These are phyloP conservation scores for Didymellaceae sp. DNA, from an alignment of 2,329 filamentous ascomycete species.

Conservation along the genomic window DNA sequence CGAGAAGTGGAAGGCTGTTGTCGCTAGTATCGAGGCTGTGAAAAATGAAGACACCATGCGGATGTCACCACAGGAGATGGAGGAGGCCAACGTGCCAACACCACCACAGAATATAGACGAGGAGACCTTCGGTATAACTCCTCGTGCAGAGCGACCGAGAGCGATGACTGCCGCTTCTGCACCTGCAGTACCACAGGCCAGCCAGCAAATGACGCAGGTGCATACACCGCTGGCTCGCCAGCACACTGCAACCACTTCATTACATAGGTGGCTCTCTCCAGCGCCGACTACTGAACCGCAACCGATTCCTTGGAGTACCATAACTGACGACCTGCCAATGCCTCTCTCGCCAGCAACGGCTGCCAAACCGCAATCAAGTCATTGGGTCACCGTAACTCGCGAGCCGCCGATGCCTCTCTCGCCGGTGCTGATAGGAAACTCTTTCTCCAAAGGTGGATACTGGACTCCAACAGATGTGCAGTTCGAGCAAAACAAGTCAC, in stretches of 20 bases:
- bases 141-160: not conserved
- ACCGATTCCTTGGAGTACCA: conserved; percentile 23
- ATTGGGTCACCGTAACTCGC: conserved; percentile 22
- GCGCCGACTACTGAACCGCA: conserved; percentile 14
- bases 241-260: not conserved
- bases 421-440: conserved; percentile 20
- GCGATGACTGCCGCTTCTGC: not conserved
- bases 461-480: conserved; percentile 16
- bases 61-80: not conserved
- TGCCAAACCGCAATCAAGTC: conserved; percentile 16
- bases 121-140: no score
- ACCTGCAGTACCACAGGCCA: conserved; percentile 3
- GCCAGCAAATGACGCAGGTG: not conserved
- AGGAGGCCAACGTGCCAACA: not conserved
- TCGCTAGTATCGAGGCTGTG: conserved; percentile 10
- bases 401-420: conserved; percentile 24
- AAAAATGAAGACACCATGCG: conserved; percentile 6
- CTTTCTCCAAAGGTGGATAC: conserved; percentile 26
- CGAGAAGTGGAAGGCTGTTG: conserved; percentile 14
- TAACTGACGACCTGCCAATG: conserved; percentile 16
- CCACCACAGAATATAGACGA: no score
- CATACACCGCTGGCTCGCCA: not conserved
- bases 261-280: not conserved
- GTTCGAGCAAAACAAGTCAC: conserved; percentile 1
- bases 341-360: conserved; percentile 21